These are phyloP conservation scores for Trichoderma arundinaceum DNA, from an alignment of 2,329 filamentous ascomycete genomes.

Conservation along the genomic window DNA sequence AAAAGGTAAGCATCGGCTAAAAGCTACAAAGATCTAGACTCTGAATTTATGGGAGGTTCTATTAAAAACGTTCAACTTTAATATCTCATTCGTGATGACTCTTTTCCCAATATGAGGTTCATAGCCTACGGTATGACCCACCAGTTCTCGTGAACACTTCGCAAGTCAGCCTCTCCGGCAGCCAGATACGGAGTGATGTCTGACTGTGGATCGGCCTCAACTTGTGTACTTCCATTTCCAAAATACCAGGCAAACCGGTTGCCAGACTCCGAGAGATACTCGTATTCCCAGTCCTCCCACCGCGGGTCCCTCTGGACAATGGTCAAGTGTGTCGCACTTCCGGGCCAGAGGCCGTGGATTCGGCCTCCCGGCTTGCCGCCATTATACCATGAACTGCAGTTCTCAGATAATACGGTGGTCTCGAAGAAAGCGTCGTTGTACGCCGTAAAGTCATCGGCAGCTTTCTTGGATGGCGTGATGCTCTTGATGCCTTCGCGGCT, in stretches of 20 bases:
- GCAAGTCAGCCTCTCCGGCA: slow-evolving; percentile 61
- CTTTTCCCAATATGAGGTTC: slow-evolving; percentile 2
- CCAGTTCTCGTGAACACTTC: slow-evolving; percentile 71
- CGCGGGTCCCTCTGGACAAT: slow-evolving; percentile 60
- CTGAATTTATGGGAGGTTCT: neutral
- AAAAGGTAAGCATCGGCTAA: slow-evolving; percentile 2
- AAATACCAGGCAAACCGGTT: slow-evolving; percentile 67
- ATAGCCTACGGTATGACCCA: slow-evolving; percentile 53
- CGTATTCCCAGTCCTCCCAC: slow-evolving; percentile 62
- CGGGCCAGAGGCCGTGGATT: slow-evolving; percentile 73
- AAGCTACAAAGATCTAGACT: slow-evolving; percentile 15
- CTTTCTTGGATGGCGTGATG: slow-evolving; percentile 61
- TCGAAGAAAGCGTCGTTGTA: slow-evolving; percentile 64
- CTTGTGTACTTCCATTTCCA: slow-evolving; percentile 69
- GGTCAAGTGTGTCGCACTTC: slow-evolving; percentile 67
- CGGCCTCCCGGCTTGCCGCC: slow-evolving; percentile 65
- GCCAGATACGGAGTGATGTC: slow-evolving; percentile 70
- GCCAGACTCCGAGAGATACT: slow-evolving; percentile 50
- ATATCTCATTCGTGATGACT: neutral
- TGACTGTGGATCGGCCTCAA: slow-evolving; percentile 59
- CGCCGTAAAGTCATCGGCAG: slow-evolving; percentile 67
- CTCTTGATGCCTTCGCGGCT: slow-evolving; percentile 69
- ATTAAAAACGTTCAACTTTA: neutral
- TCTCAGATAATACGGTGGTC: slow-evolving; percentile 61
- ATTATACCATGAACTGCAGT: slow-evolving; percentile 76